Base-by-base conservation (phyloP, 306 rosid genomes). In the Trichosanthes cucumerina region DNA sequence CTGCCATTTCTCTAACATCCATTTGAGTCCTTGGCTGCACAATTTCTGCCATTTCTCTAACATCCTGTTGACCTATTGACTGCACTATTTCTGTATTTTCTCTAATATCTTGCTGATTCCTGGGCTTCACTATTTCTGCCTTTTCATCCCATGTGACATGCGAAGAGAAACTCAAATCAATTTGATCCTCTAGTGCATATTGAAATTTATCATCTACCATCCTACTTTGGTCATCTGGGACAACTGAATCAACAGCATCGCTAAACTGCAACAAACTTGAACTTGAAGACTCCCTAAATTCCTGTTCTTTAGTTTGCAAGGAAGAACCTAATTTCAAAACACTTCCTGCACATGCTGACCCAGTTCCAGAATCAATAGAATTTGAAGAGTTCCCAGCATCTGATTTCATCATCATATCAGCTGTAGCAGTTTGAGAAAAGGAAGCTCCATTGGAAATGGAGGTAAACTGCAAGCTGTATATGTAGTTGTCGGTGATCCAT, bases 81-180 rank as follows among this genome's bases (percentile, higher is more conserved):
- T 89, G 95, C 87, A 92, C 70, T 58, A 89, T 89, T 72, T 72
- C 59, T 47, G 23, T 33, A 59, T 26, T 72, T 47, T 49, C 59
- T 26, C 41, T 49, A 49, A 7, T 36, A 72, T 47, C 66, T 15
- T 76, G 79, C 43, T n/a, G 79, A 75, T 24, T 75, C 50, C 28
- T 21, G 64, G 79, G 79, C 64, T 54, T 52, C 68, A 39, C 49
- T 71, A 94, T 92, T 81, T 95, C 97, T 75, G 87, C 92, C 87
- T 95, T 92, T 89, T 85, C 97, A 79, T 92, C 97, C 97, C 97
- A 92, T 39, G 91, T 89, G 75, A 93, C 96, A 87, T 91, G 86
- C 57, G 92, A 90, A 44, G 56, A 23, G 49, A 90, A 80, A 80
- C 85, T 60, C n/a, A 88, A 91, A 76, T 88, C 92, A 78, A 82